These are phyloP conservation scores for Harringtonia aguacate DNA, from an alignment of 2,329 filamentous ascomycete species.

Conservation along the genomic window DNA sequence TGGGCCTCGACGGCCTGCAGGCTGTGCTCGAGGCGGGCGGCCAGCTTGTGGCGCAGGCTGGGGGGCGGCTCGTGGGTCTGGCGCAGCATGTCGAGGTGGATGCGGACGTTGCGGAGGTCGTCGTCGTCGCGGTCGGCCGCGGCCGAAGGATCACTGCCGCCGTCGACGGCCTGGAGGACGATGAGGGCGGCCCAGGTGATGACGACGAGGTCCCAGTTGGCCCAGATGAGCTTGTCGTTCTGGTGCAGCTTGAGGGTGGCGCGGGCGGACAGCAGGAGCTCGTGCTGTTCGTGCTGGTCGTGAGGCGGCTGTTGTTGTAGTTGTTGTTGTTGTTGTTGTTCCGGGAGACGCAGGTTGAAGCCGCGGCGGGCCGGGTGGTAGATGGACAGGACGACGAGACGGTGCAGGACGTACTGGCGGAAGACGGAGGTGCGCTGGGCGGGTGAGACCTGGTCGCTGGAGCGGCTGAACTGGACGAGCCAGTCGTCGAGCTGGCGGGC, in stretches of 20 bases:
- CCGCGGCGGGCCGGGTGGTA: constrained; percentile 12
- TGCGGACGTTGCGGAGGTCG: constrained; percentile 8
- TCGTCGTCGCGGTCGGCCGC: background rate
- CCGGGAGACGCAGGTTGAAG: constrained; percentile 10
- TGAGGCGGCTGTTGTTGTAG: constrained; percentile 8
- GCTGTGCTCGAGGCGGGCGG: constrained; percentile 7
- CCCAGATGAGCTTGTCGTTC: constrained; percentile 10
- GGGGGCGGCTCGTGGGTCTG: constrained; percentile 4
- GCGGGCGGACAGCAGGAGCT: constrained; percentile 9
- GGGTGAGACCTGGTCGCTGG: background rate
- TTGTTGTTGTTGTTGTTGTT: too few relatives aligned
- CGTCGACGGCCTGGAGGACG: constrained; percentile 9
- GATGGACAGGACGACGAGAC: constrained; percentile 9
- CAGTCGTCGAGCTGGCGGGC: constrained; percentile 11
- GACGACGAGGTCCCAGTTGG: constrained; percentile 12
- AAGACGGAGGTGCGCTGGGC: constrained; percentile 6
- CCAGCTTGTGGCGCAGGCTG: constrained; percentile 4
- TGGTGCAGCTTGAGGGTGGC: constrained; percentile 10
- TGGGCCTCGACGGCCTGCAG: constrained; percentile 6
- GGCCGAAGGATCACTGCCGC: constrained; percentile 1
- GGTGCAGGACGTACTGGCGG: constrained; percentile 11
- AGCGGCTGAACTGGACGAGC: constrained; percentile 9
- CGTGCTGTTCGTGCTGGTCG: constrained; percentile 10
- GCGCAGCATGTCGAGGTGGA: constrained; percentile 9
- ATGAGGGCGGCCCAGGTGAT: constrained; percentile 12